Evolutionary conservation across 768 basidiomycete species (phyloP).

Genomic region (Lactifluus volemus): DNA sequence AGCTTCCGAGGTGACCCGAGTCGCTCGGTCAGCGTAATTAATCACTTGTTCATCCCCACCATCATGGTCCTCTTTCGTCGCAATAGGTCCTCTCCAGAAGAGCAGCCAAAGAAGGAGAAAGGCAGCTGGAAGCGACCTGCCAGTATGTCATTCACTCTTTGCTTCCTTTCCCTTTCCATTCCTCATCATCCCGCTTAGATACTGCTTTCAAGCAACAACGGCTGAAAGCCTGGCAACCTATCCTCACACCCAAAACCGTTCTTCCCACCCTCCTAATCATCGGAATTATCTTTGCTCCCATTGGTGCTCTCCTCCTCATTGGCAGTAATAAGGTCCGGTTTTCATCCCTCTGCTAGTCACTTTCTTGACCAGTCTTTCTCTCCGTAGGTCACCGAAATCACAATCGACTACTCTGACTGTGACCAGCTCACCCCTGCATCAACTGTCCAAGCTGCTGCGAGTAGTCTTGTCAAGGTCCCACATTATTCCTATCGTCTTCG

Average conservation of each 20-base stretch:
- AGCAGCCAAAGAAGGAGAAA: slow-evolving; percentile 63
- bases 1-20: neutral
- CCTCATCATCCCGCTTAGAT: slow-evolving; percentile 41
- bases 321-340: slow-evolving; percentile 54
- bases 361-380: neutral
- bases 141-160: slow-evolving; percentile 40
- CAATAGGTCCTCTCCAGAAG: slow-evolving; percentile 29
- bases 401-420: slow-evolving; percentile 92
- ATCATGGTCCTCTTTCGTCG: slow-evolving; percentile 29
- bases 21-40: neutral
- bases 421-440: slow-evolving; percentile 46
- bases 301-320: slow-evolving; percentile 93
- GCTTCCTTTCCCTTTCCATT: slow-evolving; percentile 12
- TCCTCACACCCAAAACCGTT: slow-evolving; percentile 95
- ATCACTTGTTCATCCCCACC: too few species aligned
- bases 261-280: slow-evolving; percentile 94
- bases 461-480: slow-evolving; percentile 45
- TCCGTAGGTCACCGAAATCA: slow-evolving; percentile 77
- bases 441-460: slow-evolving; percentile 32
- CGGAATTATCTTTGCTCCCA: slow-evolving; percentile 90
- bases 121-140: slow-evolving; percentile 79
- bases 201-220: slow-evolving; percentile 99
- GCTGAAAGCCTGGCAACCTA: slow-evolving; percentile 99
- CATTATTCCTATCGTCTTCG: slow-evolving; percentile 61
- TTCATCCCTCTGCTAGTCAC: neutral